These are phyloP conservation scores for Kwoniella botswanensis DNA, from an alignment of 768 basidiomycete species.

Conservation along the genomic window DNA sequence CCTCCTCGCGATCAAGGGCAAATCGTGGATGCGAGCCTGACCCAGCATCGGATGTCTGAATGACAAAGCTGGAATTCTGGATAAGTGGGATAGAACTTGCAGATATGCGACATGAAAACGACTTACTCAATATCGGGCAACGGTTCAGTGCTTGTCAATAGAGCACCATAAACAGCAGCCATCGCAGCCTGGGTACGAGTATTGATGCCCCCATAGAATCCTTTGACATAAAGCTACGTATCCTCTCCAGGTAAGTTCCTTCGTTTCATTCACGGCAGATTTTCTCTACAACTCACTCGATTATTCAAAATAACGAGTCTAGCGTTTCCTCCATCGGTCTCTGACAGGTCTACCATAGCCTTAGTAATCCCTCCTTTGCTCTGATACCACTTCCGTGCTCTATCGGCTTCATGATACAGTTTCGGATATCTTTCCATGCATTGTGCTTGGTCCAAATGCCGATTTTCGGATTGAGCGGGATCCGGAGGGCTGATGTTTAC, in stretches of 20 bases:
- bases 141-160: slow-evolving; percentile 35
- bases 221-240: slow-evolving; percentile 43
- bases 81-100: neutral
- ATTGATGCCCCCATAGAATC: slow-evolving; percentile 34
- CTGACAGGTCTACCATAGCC: slow-evolving; percentile 33
- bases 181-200: slow-evolving; percentile 33
- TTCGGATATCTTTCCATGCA: slow-evolving; percentile 32
- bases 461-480: slow-evolving; percentile 23
- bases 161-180: slow-evolving; percentile 32
- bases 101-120: neutral
- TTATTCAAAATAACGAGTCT: slow-evolving; percentile 38
- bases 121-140: slow-evolving; percentile 47
- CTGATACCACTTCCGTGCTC: slow-evolving; percentile 32
- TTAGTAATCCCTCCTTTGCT: slow-evolving; percentile 31
- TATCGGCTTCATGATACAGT: slow-evolving; percentile 43
- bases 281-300: slow-evolving; percentile 26
- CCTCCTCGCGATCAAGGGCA: slow-evolving; percentile 32
- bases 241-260: neutral
- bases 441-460: slow-evolving; percentile 28
- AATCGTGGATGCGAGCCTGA: slow-evolving; percentile 38
- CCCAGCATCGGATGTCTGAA: slow-evolving; percentile 41
- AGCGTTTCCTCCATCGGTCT: slow-evolving; percentile 36
- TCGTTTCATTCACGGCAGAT: no score
- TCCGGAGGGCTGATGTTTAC: neutral
- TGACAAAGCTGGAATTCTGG: slow-evolving; percentile 29